Evolutionary conservation across 441 rosid genomes (phyloP).

Genomic region (Mallotus repandus): DNA sequence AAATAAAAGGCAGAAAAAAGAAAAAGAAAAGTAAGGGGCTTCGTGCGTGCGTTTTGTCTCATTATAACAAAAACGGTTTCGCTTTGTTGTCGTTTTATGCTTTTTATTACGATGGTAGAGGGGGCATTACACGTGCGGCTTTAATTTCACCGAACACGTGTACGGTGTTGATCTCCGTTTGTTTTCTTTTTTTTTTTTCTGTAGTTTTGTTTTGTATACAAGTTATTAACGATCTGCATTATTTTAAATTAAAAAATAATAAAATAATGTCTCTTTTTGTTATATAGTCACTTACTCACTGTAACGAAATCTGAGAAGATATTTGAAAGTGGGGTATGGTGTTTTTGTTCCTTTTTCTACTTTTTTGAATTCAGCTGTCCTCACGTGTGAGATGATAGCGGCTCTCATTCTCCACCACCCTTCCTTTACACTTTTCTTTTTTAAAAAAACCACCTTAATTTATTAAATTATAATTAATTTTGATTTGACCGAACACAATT

Average conservation of each 20-base stretch:
- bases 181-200: no score
- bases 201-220: not conserved
- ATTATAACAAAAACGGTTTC: constrained; percentile 31
- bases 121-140: constrained; percentile 37
- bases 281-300: not conserved
- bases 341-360: not conserved
- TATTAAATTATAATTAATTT: no score
- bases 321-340: constrained; percentile 3
- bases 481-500: no score
- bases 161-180: not conserved
- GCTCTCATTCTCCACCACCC: no score
- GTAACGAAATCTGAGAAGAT: constrained; percentile 15
- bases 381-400: constrained; percentile 7
- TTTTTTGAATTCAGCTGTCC: constrained; percentile 4
- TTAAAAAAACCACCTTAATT: no score
- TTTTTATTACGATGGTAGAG: constrained; percentile 17
- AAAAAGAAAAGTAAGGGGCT: not conserved
- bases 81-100: constrained; percentile 20
- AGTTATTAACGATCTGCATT: constrained; percentile 9
- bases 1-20: no score
- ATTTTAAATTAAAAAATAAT: no score
- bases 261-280: not conserved
- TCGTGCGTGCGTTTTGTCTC: constrained; percentile 35
- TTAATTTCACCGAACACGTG: constrained; percentile 26
- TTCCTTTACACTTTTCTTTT: no score